Conservation (phyloP, 305 asterid genomes). For the Ilex paraguariensis region DNA sequence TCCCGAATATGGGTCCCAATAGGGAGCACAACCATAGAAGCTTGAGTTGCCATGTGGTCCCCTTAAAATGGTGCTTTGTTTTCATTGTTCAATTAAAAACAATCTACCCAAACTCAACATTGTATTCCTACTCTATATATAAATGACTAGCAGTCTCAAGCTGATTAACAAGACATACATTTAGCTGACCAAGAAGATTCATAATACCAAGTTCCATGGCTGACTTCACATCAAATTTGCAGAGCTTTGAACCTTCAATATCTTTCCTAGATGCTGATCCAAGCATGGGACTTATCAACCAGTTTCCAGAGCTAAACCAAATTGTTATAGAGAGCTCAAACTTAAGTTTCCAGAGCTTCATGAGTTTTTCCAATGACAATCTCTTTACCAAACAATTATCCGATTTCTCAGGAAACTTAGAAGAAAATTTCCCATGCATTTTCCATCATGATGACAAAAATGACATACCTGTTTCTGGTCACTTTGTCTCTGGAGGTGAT, state of each 20-base stretch:
- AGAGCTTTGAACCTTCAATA: constrained; percentile 30
- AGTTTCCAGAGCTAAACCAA: constrained; percentile 31
- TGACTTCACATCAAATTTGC: constrained; percentile 31
- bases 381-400: constrained; percentile 16
- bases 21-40: constrained; percentile 32
- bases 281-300: constrained; percentile 34
- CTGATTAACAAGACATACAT: constrained; percentile 1
- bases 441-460: constrained; percentile 21
- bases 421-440: constrained; percentile 29
- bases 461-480: constrained; percentile 10
- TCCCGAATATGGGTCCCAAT: constrained; percentile 39
- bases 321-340: constrained; percentile 15
- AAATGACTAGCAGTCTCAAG: constrained; percentile 4
- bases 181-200: neutral
- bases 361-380: constrained; percentile 31
- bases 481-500: constrained; percentile 10
- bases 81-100: neutral
- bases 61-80: constrained; percentile 18
- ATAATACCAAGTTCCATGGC: constrained; percentile 33
- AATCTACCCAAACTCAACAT: neutral
- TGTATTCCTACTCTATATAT: constrained; percentile 13
- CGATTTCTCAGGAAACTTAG: constrained; percentile 33
- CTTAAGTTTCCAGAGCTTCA: constrained; percentile 20
- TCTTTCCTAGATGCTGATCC: constrained; percentile 39
- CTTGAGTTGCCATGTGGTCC: constrained; percentile 43